Base-by-base conservation (phyloP, 129 eudicot genomes). In the Gnaphalium uliginosum region DNA sequence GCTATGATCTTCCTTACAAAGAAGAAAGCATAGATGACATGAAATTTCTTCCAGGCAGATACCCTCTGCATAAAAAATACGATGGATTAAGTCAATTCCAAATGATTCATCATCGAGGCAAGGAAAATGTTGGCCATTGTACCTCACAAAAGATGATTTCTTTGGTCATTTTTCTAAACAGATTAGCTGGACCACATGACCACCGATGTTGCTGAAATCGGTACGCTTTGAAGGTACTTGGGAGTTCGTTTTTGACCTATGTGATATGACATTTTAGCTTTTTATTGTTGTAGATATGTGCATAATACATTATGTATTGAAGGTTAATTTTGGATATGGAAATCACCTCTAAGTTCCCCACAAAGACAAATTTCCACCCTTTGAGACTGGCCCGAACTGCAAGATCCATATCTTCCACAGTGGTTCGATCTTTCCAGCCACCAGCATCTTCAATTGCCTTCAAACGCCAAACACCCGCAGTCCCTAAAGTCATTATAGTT, bases 111-210 rank as follows among this genome's bases (percentile, higher is more conserved):
- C 39, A 15, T 23, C n/a, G 21, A 22, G 53, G 58, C 43, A 54
- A 80, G 21, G 53, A 46, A 46, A 14, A 46, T 5, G 1, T 72
- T 53, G 4, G 59, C 29, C 46, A 21, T 72, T 62, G 60, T 74
- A 91, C 97, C 92, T 91, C 89, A 50, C 88, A 79, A n/a, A 39
- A 68, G 75, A 87, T 73, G 37, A 91, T 91, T 80, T 91, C 97
- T 71, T 77, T 81, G 64, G 88, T 71, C 97, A 91, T 89, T 78
- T 91, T 91, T 54, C 85, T 83, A 71, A 91, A 89, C 30, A 91
- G 87, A 80, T 91, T 91, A 25, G 97, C 97, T 2, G 96, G 97
- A 29, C 97, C 97, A 64, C 97, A 91, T 54, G 97, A 91, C 97
- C 97, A 91, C n/a, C 97, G 90, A 76, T 91, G 97, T 76, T 91